Conservation (phyloP, 495 filamentous ascomycete genomes). For the Xylona heveae region DNA sequence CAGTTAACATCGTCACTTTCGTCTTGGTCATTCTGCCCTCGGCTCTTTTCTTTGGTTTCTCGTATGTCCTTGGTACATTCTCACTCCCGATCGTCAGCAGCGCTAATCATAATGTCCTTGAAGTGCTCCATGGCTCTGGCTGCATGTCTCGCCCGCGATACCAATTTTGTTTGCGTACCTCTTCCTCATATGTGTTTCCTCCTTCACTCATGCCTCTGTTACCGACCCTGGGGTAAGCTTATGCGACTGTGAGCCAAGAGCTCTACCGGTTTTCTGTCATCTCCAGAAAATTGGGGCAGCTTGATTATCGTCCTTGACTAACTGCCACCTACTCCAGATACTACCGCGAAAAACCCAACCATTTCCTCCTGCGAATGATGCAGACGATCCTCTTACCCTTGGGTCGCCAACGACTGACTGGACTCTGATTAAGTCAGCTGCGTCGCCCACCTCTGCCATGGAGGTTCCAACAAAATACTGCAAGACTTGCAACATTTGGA, state of each 20-base stretch:
- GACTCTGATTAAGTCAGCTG: constrained; percentile 67
- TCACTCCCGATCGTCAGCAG: constrained; percentile 2
- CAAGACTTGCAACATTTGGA: constrained; percentile 91
- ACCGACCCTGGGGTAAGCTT: constrained; percentile 75
- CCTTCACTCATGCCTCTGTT: constrained; percentile 77
- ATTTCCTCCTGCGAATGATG: constrained; percentile 31
- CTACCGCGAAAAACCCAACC: constrained; percentile 66
- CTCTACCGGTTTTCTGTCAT: constrained; percentile 9
- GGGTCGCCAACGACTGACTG: constrained; percentile 78
- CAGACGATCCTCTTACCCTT: constrained; percentile 56
- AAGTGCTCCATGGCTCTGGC: constrained; percentile 73
- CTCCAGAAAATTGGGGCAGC: not conserved
- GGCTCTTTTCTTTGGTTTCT: constrained; percentile 67
- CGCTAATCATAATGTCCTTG: constrained; percentile 7
- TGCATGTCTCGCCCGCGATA: constrained; percentile 75
- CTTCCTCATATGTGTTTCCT: constrained; percentile 75
- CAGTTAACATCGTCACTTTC: constrained; percentile 81
- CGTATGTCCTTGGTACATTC: constrained; percentile 35
- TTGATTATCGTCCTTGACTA: too few relatives aligned
- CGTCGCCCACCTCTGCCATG: constrained; percentile 57
- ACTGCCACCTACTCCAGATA: constrained; percentile 29
- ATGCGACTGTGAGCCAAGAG: constrained; percentile 2
- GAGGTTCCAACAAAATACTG: constrained; percentile 97
- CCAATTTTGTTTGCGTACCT: constrained; percentile 81
- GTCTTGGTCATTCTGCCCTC: constrained; percentile 54